A percentile compares a stretch with the other conserved stretches of the same genome.
phyloP scores from a whole-genome alignment of 2,329 filamentous ascomycete genomes.

The Aureobasidium sp. region DNA sequence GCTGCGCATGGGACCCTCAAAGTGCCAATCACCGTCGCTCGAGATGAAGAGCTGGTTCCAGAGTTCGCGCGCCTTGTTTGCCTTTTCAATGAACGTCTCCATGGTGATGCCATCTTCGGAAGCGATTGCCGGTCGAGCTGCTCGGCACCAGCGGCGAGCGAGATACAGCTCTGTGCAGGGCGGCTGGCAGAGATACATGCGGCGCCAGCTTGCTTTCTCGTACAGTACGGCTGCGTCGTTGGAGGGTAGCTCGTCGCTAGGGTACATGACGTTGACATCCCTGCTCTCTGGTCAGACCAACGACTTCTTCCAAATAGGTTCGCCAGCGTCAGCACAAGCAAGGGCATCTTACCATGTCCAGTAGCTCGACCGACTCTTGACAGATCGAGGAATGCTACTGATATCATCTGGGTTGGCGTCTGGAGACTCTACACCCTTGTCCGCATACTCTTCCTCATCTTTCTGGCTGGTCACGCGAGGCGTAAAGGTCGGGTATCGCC shows the following conservation, averaged over 20 bases:
- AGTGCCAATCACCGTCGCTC: conserved; percentile 31
- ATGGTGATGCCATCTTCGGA: conserved; percentile 27
- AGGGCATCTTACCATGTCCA: conserved; percentile 25
- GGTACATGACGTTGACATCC: conserved; percentile 28
- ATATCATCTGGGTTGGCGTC: not conserved
- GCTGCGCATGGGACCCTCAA: conserved; percentile 29
- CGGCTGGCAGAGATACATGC: conserved; percentile 30
- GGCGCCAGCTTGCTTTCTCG: conserved; percentile 29
- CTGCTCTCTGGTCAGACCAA: not conserved
- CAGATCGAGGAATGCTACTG: not conserved
- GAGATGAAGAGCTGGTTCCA: conserved; percentile 29
- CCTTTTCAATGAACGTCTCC: conserved; percentile 27
- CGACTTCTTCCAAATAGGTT: not conserved
- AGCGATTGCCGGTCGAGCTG: conserved; percentile 23
- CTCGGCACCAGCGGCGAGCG: conserved; percentile 26
- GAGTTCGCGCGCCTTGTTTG: conserved; percentile 20
- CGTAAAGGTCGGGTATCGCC: conserved; percentile 30
- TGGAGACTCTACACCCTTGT: conserved; percentile 2
- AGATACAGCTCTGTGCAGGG: conserved; percentile 28
- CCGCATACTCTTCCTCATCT: conserved; percentile 12
- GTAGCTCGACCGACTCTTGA: conserved; percentile 19
- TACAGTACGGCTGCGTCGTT: conserved; percentile 21
- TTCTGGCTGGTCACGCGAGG: conserved; percentile 25
- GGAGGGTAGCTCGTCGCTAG: conserved; percentile 20
- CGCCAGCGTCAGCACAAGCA: not conserved